Conservation (phyloP, 2,329 filamentous ascomycete species). For the Colletotrichum gloeosporioides region DNA sequence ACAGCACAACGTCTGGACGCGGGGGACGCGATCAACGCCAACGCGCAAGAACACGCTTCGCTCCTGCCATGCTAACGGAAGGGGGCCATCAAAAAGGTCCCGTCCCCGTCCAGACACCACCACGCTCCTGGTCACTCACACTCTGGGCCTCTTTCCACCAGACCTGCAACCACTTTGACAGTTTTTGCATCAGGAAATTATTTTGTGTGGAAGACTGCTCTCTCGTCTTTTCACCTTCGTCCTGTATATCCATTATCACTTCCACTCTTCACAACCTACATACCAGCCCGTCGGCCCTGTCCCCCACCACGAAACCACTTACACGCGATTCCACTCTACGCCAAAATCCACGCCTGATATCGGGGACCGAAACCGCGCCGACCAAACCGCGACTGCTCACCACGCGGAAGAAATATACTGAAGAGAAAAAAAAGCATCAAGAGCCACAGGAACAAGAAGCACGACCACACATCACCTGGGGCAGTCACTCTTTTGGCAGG, state of each 20-base stretch:
- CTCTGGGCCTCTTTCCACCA: constrained; percentile 27
- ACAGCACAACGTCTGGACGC: not conserved
- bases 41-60: constrained; percentile 24
- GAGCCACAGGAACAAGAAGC: not conserved
- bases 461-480: not conserved
- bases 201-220: not conserved
- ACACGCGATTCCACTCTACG: constrained; percentile 17
- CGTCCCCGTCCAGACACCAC: constrained; percentile 24
- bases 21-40: constrained; percentile 10
- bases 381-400: constrained; percentile 11
- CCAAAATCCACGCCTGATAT: constrained; percentile 19
- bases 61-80: constrained; percentile 12
- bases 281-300: not conserved
- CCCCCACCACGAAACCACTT: constrained; percentile 7
- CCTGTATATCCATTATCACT: not conserved
- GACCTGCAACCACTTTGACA: constrained; percentile 26
- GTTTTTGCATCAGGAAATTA: constrained; percentile 1
- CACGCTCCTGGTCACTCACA: not conserved
- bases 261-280: not conserved
- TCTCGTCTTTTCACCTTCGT: not conserved
- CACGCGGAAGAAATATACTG: constrained; percentile 7
- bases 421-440: not conserved
- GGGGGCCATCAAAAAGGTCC: constrained; percentile 31
- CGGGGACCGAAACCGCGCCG: not conserved
- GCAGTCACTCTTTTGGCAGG: not conserved